phyloP scores from a whole-genome alignment of 73 alveolate genomes.

The Diophrys appendiculata region DNA sequence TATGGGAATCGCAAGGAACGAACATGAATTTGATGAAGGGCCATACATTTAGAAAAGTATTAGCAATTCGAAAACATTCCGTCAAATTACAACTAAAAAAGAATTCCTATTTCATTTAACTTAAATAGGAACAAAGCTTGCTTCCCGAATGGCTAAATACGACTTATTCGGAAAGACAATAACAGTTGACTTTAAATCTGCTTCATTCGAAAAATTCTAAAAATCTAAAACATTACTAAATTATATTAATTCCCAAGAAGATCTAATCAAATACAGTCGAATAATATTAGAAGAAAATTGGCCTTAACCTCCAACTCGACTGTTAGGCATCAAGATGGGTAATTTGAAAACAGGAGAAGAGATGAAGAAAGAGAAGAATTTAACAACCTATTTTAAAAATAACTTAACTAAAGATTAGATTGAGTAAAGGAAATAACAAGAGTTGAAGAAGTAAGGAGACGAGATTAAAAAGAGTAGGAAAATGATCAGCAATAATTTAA shows the following conservation, averaged over 20 bases:
- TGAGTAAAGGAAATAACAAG: too few relatives aligned
- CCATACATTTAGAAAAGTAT: conserved; percentile 52
- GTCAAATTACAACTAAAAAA: conserved; percentile 5
- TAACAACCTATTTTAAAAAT: not conserved
- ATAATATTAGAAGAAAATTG: conserved; percentile 41
- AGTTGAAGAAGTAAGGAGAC: too few relatives aligned
- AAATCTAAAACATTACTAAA: conserved; percentile 1
- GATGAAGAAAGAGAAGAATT: conserved; percentile 23
- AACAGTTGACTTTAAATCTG: conserved; percentile 24
- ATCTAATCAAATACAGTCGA: conserved; percentile 15
- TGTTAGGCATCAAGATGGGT: conserved; percentile 39
- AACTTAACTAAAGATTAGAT: too few relatives aligned
- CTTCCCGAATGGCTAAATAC: not conserved
- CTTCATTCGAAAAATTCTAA: conserved; percentile 4
- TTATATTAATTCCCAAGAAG: conserved; percentile 12
- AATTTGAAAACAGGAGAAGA: conserved; percentile 27
- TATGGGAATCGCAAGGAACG: conserved; percentile 69
- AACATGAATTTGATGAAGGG: conserved; percentile 72
- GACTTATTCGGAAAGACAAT: conserved; percentile 35
- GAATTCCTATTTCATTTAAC: conserved; percentile 13
- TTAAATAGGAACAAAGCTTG: conserved; percentile 11
- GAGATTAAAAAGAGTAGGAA: too few relatives aligned
- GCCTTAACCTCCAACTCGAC: conserved; percentile 53
- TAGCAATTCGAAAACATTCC: conserved; percentile 37
- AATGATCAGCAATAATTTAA: too few relatives aligned